Evolutionary conservation across 768 basidiomycete genomes (phyloP), one percentile per base, ranked within the genome.

Genomic region (Russula dissimulans): DNA sequence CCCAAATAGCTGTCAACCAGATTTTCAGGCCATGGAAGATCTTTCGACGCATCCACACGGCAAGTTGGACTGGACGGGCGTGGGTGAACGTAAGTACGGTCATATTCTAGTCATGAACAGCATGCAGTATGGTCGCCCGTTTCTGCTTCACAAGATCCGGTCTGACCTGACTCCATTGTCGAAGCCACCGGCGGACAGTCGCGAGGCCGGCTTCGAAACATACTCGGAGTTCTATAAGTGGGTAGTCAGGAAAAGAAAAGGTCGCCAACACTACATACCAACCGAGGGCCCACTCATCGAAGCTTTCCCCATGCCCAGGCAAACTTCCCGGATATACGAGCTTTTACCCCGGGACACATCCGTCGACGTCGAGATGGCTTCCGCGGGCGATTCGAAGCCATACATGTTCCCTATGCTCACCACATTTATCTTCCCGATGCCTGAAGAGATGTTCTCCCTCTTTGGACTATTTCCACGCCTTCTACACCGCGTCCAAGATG

Each of bases 141-240:
- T 81, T 52, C 64, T 84, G 46, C 75, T 91, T 53, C 79, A 78
- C 57, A 72, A 73, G 38, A 77, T 90, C 60, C 81, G 87, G 38
- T 57, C 76, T 46, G 89, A 92, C 69, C 72, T 91, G 38, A 81
- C 85, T 0, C 86, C 86, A 3, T 68, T 80, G 68, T 87, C 88
- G 44, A 65, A 62, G 9, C 86, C 87, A 4, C 72, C 73, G 0
- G 68, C 71, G 4, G 84, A 77, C 9, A 79, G 83, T 5, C 73
- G 73, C 41, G 85, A 84, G 67, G 72, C 71, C 14, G 70, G 65
- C 0, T 78, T 66, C 60, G 54, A 75, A 4, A 85, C 80, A 2
- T 90, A 86, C 67, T 66, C 76, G 43, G 85, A 85, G 3, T 89
- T 79, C 67, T 87, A 80, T 71, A 51, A 75, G 36, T 62, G 61